These are phyloP conservation scores for Metschnikowia arizonensis DNA, from an alignment of 805 yeast species.

Conservation along the genomic window DNA sequence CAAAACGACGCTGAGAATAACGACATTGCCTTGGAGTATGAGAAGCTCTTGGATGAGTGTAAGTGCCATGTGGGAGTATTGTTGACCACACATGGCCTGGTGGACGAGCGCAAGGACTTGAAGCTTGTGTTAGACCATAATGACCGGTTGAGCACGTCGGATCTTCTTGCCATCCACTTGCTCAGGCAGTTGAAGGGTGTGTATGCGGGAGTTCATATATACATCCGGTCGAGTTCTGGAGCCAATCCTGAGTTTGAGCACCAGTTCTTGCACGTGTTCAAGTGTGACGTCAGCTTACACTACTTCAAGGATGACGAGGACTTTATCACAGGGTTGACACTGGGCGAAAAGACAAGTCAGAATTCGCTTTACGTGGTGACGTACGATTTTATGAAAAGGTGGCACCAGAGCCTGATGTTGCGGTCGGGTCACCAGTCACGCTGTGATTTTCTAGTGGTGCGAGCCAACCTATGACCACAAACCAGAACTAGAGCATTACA, in stretches of 20 bases:
- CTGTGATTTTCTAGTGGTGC: constrained; percentile 16
- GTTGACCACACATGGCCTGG: constrained; percentile 12
- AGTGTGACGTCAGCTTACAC: constrained; percentile 3
- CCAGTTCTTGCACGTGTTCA: constrained; percentile 14
- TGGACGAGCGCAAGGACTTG: constrained; percentile 16
- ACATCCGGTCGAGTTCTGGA: constrained; percentile 14
- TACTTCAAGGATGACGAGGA: constrained; percentile 12
- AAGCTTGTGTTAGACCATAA: constrained; percentile 31
- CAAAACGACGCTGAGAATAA: constrained; percentile 14
- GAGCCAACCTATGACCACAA: constrained; percentile 5
- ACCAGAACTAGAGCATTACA: too few relatives aligned
- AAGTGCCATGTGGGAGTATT: constrained; percentile 33
- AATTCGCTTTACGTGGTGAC: constrained; percentile 11
- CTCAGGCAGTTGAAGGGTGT: constrained; percentile 20
- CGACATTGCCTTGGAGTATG: constrained; percentile 20
- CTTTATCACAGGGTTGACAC: neutral
- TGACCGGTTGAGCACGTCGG: constrained; percentile 32
- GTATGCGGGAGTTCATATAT: constrained; percentile 7
- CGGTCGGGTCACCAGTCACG: constrained; percentile 7
- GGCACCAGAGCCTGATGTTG: constrained; percentile 3
- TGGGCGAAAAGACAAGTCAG: neutral
- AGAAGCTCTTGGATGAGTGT: constrained; percentile 24
- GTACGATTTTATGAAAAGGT: constrained; percentile 11
- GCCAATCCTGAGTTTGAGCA: constrained; percentile 14
- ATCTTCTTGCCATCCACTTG: constrained; percentile 30